Conservation (phyloP, 441 rosid species). For the Geranium incanum region DNA sequence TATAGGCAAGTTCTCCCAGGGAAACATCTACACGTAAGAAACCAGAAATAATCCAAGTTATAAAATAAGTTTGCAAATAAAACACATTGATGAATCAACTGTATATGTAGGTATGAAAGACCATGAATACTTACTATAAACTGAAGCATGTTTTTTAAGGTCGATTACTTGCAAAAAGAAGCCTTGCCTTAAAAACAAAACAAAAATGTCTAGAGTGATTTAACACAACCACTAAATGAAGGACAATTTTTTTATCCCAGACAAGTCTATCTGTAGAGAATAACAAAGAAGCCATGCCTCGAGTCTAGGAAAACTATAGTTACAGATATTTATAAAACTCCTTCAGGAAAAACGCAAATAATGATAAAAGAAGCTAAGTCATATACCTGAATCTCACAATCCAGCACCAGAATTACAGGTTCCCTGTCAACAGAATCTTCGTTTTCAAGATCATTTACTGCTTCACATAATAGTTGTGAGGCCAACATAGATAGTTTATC, state of each 20-base stretch:
- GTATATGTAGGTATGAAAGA: slow-evolving; percentile 1
- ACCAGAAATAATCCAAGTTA: background rate
- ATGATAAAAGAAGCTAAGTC: slow-evolving; percentile 15
- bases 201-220: background rate
- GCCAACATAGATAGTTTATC: slow-evolving; percentile 38
- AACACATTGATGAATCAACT: slow-evolving; percentile 6
- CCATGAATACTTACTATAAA: background rate
- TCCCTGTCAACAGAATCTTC: slow-evolving; percentile 43
- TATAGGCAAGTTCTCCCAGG: slow-evolving; percentile 91
- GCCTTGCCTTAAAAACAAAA: background rate
- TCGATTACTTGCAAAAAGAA: background rate
- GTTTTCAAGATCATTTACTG: slow-evolving; percentile 49
- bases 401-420: slow-evolving; percentile 69
- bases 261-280: slow-evolving; percentile 2
- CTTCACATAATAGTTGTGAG: slow-evolving; percentile 51
- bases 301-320: background rate
- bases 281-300: background rate
- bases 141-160: background rate
- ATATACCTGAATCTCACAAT: slow-evolving; percentile 78
- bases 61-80: slow-evolving; percentile 9
- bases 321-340: background rate
- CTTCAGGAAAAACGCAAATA: background rate
- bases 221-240: background rate
- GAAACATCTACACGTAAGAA: slow-evolving; percentile 65
- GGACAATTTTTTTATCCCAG: background rate